Evolutionary conservation across 257 asterid genomes (phyloP), one percentile per base, ranked within the genome.

Genomic region (Nicotiana undulata): DNA sequence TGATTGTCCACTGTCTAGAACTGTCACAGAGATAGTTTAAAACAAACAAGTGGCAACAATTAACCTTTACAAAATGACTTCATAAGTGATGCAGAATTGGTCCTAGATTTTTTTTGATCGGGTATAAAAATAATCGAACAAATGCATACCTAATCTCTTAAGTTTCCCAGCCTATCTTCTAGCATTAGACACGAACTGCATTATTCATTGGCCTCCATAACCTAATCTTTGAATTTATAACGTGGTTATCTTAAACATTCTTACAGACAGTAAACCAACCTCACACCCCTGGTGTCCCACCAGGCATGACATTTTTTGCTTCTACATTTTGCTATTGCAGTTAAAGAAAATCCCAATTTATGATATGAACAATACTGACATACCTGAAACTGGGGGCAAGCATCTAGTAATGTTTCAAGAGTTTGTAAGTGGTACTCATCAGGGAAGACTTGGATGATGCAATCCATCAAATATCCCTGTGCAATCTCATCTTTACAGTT

Each of bases 301-400:
- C 58, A 70, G 77, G 34, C n/a, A 70, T 70, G 55, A 37, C 59
- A 22, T n/a, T 61, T 61, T 79, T 26, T 24, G 59, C 37, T 40
- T 26, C 59, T 24, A 63, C 59, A 24, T 5, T 61, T 46, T 79
- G 34, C 13, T 70, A 70, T n/a, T 70, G 77, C 31, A 68, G 76
- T 37, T n/a, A 26, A 68, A 49, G 76, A 68, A n/a, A 68, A 68
- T 68, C 32, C 32, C 15, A 37, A 37, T 37, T 37, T 68, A 37
- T n/a, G 75, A 67, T 67, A 29, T 20, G 22, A 6, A 72, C 78
- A 46, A 72, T 28, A 40, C 34, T 46, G 60, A 9, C 40, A 46
- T 24, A 95, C 99, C 98, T 96, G 99, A 87, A 96, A 97, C 86
- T 92, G 99, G 80, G 98, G 98, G 90, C 95, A 96, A 84, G 98